A percentile compares a stretch with the other conserved stretches of the same genome.
Conservation (phyloP, 805 yeast genomes). For the Metschnikowia lunata region DNA sequence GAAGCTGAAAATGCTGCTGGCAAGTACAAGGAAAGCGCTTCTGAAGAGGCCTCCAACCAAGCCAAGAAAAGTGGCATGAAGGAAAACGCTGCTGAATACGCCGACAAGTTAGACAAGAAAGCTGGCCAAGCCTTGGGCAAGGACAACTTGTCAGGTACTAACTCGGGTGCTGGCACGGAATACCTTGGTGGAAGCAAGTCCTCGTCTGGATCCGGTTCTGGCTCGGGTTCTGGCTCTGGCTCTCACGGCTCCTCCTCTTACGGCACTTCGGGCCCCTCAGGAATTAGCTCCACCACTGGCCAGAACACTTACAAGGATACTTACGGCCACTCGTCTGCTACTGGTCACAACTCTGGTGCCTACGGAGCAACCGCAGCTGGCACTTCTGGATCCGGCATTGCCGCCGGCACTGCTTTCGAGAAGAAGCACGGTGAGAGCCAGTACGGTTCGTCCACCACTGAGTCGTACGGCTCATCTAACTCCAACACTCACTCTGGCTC, state of each 20-base stretch:
- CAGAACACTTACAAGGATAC: constrained; percentile 14
- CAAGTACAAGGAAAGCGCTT: constrained; percentile 23
- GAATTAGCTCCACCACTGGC: constrained; percentile 3
- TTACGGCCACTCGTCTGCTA: constrained; percentile 8
- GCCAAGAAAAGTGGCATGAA: constrained; percentile 28
- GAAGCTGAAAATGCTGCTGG: constrained; percentile 30
- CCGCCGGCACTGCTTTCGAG: constrained; percentile 14
- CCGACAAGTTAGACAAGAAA: constrained; percentile 25
- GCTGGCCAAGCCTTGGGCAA: constrained; percentile 16
- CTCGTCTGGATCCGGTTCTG: not conserved
- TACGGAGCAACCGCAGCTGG: constrained; percentile 14
- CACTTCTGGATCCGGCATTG: constrained; percentile 11
- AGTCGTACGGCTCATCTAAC: constrained; percentile 1
- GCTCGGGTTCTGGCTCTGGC: not conserved
- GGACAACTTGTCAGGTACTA: constrained; percentile 19
- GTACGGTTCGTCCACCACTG: not conserved
- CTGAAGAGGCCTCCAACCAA: constrained; percentile 26
- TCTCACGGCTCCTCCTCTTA: constrained; percentile 9
- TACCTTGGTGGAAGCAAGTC: constrained; percentile 16
- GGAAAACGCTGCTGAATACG: constrained; percentile 27
- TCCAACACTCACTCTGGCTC: constrained; percentile 1
- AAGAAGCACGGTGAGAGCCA: constrained; percentile 4
- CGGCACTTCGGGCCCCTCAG: not conserved
- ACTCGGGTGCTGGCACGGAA: constrained; percentile 27
- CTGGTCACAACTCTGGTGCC: constrained; percentile 8